phyloP scores from a whole-genome alignment of 2,329 filamentous ascomycete genomes.

The Penicillium frequentans region DNA sequence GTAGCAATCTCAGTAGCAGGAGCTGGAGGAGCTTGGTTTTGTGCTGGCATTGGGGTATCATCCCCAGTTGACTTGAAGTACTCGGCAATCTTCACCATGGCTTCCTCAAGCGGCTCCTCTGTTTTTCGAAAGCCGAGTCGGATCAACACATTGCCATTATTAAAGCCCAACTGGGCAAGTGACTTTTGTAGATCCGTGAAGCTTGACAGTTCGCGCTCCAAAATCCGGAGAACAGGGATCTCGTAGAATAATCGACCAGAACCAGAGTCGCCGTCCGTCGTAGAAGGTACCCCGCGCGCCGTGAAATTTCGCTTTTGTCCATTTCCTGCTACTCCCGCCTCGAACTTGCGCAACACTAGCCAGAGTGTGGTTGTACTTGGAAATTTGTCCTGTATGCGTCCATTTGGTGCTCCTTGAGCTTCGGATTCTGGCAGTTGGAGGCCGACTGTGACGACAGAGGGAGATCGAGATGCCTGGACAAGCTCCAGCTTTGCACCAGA shows the following conservation, averaged over 20 bases:
- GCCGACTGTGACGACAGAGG: slow-evolving; percentile 83
- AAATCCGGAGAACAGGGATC: slow-evolving; percentile 77
- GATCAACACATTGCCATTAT: slow-evolving; percentile 77
- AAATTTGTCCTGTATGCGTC: slow-evolving; percentile 78
- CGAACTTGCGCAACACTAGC: slow-evolving; percentile 86
- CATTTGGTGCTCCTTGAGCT: slow-evolving; percentile 60
- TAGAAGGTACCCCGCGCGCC: slow-evolving; percentile 68
- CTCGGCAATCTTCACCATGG: slow-evolving; percentile 75
- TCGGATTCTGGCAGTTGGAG: slow-evolving; percentile 78
- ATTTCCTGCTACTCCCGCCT: slow-evolving; percentile 67
- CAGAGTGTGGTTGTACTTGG: slow-evolving; percentile 85
- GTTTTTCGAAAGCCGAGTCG: slow-evolving; percentile 75
- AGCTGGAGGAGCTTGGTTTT: slow-evolving; percentile 6
- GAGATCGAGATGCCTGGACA: slow-evolving; percentile 80
- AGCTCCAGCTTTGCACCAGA: slow-evolving; percentile 91
- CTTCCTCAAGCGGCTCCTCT: slow-evolving; percentile 76
- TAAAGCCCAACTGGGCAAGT: slow-evolving; percentile 81
- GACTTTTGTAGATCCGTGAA: slow-evolving; percentile 88
- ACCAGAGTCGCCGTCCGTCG: slow-evolving; percentile 52
- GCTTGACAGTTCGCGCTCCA: slow-evolving; percentile 74
- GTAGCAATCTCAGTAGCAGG: not conserved
- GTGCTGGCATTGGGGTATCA: slow-evolving; percentile 28
- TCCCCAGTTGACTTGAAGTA: slow-evolving; percentile 63
- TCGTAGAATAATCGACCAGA: slow-evolving; percentile 85
- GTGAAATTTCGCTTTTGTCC: slow-evolving; percentile 75